These are phyloP conservation scores for Ormosia semicastrata DNA, from an alignment of 306 rosid species.

Conservation along the genomic window DNA sequence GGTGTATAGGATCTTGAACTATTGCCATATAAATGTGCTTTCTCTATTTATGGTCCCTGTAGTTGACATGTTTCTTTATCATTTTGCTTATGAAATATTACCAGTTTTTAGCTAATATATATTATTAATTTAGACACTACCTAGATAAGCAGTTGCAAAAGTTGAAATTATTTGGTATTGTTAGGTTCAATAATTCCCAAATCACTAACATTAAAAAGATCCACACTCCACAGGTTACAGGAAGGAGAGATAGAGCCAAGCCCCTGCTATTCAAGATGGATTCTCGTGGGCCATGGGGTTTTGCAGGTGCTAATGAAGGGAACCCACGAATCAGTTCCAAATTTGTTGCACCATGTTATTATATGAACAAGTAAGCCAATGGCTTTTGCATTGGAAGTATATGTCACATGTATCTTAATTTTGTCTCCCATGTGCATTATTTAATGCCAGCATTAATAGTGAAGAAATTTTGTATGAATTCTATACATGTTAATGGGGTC, in stretches of 20 bases:
- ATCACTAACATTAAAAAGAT: conserved; percentile 25
- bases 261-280: conserved; percentile 89
- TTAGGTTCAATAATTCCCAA: neutral
- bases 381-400: conserved; percentile 13
- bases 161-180: neutral
- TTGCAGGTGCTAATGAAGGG: conserved; percentile 90
- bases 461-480: neutral
- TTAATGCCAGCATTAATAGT: neutral
- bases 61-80: neutral
- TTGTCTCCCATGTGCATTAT: neutral
- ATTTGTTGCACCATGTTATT: conserved; percentile 88
- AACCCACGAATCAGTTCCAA: conserved; percentile 86
- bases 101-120: neutral
- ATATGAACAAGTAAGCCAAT: conserved; percentile 69
- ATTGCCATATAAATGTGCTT: neutral
- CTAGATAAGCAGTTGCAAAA: neutral
- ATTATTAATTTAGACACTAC: neutral
- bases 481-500: neutral
- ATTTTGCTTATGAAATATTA: neutral
- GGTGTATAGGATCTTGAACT: neutral
- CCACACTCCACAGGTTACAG: conserved; percentile 74
- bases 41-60: neutral
- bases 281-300: conserved; percentile 76
- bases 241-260: conserved; percentile 96
- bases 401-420: neutral